phyloP scores from a whole-genome alignment of 2,329 filamentous ascomycete genomes.

The Microcyclospora pomicola region DNA sequence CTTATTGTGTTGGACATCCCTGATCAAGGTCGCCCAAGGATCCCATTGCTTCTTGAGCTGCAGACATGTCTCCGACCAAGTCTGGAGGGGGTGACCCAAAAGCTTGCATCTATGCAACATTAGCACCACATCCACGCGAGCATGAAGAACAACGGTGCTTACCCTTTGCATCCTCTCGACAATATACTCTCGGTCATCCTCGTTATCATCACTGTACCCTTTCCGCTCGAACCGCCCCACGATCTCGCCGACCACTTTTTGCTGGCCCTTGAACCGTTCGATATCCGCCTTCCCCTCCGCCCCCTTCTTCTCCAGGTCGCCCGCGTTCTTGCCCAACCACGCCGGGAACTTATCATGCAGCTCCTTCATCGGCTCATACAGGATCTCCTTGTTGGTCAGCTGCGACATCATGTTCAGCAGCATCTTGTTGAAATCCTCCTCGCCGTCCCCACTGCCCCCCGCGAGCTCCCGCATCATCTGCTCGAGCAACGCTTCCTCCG shows the following conservation, averaged over 20 bases:
- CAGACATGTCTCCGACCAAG: conserved; percentile 77
- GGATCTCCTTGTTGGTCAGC: conserved; percentile 91
- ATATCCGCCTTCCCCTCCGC: conserved; percentile 55
- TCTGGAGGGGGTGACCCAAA: conserved; percentile 82
- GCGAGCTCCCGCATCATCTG: conserved; percentile 79
- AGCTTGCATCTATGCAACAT: conserved; percentile 76
- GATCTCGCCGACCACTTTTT: conserved; percentile 68
- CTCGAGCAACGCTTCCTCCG: conserved; percentile 69
- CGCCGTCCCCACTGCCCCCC: conserved; percentile 33
- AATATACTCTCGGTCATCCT: conserved; percentile 75
- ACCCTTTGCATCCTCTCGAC: conserved; percentile 98
- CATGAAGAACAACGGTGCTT: conserved; percentile 18
- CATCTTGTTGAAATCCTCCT: conserved; percentile 89
- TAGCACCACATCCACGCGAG: conserved; percentile 4
- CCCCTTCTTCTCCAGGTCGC: conserved; percentile 45
- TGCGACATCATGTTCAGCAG: conserved; percentile 98
- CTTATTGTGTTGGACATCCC: conserved; percentile 49
- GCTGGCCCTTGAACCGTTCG: conserved; percentile 69
- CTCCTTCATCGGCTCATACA: conserved; percentile 99
- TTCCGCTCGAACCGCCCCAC: conserved; percentile 74
- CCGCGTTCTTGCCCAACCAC: conserved; percentile 51
- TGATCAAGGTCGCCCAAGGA: conserved; percentile 38
- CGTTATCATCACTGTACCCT: conserved; percentile 68
- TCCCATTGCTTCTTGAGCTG: conserved; percentile 51
- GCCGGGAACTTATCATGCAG: conserved; percentile 79